Evolutionary conservation across 176 grass and related monocot genomes (phyloP), one percentile per base, ranked within the genome.

Genomic region (Luzula sylvatica): DNA sequence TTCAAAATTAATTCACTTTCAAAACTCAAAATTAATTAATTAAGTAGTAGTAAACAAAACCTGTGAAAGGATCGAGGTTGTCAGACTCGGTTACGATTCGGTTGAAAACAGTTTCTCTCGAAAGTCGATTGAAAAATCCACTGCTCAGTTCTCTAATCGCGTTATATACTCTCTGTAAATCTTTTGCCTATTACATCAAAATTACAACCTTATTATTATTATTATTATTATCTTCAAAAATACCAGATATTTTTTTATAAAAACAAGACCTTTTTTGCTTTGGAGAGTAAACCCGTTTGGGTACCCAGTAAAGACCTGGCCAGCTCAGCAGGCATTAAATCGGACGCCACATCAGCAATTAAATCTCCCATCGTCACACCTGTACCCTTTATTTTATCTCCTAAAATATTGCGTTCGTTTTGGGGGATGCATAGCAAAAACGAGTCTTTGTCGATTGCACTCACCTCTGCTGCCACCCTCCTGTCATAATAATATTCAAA

Each of bases 301-400:
- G 77, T 25, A 50, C 84, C 77, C 74, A 82, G 85, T 30, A 96
- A 66, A 35, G 80, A 70, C 27, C 82, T 88, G 8, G 74, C 84
- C 1, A 89, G 73, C 75, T 96, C 90, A 68, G 80, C 72, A 1
- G 80, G 77, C 90, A 82, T 96, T 65, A 96, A 85, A 65, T 82
- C 90, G 21, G 80, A 96, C 25, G 77, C 74, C 26, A 78, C 73
- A 57, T 96, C 78, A 50, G 77, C 64, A 56, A 76, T 68, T 54
- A 94, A 73, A 77, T 81, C 82, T 13, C 75, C 82, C 49, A 78
- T 78, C 61, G 68, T 82, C 44, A 79, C 65, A 63, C 72, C 77
- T 56, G 75, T 73, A n/a, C n/a, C n/a, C n/a, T n/a, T n/a, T n/a
- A 46, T 72, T 68, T 50, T 86, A 84, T 68, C 72, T 79, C 74